phyloP scores from a whole-genome alignment of 805 yeast species.

The Candida krabiensis region DNA sequence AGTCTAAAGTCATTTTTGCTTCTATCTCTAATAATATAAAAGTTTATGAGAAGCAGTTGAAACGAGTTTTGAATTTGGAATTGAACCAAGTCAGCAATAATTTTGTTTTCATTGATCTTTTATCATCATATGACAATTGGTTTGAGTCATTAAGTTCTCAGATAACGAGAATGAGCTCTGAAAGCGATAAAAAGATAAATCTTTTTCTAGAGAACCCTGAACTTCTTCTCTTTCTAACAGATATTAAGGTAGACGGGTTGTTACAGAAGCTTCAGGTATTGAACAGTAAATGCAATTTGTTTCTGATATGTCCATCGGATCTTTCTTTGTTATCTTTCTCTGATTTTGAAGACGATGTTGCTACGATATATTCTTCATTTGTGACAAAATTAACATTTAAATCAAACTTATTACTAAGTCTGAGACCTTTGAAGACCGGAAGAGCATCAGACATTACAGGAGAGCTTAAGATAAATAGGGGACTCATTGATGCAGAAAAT shows the following conservation, averaged over 20 bases:
- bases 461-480: slow-evolving; percentile 56
- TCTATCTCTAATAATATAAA: slow-evolving; percentile 30
- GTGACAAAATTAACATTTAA: slow-evolving; percentile 48
- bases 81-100: slow-evolving; percentile 32
- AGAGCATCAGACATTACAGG: slow-evolving; percentile 85
- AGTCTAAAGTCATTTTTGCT: slow-evolving; percentile 38
- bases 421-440: slow-evolving; percentile 75
- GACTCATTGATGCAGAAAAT: slow-evolving; percentile 37
- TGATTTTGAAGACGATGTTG: slow-evolving; percentile 19
- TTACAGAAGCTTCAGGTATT: slow-evolving; percentile 20
- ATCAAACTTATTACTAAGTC: slow-evolving; percentile 49
- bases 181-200: slow-evolving; percentile 19
- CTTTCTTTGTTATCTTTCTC: slow-evolving; percentile 19
- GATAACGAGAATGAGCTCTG: slow-evolving; percentile 19
- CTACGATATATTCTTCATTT: slow-evolving; percentile 44
- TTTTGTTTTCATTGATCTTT: slow-evolving; percentile 41
- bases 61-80: slow-evolving; percentile 38
- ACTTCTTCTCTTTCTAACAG: slow-evolving; percentile 21
- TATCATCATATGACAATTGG: slow-evolving; percentile 35
- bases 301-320: slow-evolving; percentile 23
- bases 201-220: slow-evolving; percentile 33
- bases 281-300: slow-evolving; percentile 23
- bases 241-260: slow-evolving; percentile 9
- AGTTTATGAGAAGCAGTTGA: slow-evolving; percentile 33
- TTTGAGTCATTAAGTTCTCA: slow-evolving; percentile 17